These are phyloP conservation scores for Aspergillus luchuensis DNA, from an alignment of 2,329 filamentous ascomycete genomes.

Conservation along the genomic window DNA sequence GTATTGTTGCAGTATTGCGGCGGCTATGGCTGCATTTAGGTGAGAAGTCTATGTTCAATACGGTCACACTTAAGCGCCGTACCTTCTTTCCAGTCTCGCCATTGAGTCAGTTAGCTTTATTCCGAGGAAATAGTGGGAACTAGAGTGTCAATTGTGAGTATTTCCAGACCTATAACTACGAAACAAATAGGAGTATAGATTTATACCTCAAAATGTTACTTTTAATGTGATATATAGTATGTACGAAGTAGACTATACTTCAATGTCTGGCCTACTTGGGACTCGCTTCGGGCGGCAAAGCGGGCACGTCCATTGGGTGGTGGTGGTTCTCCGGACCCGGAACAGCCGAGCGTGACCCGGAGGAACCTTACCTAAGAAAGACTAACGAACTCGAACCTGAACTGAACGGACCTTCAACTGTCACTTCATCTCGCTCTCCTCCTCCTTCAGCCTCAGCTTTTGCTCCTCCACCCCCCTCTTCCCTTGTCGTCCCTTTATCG, in stretches of 20 bases:
- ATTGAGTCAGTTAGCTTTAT: no score
- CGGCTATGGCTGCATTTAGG: background rate
- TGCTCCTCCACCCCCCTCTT: slow-evolving; percentile 5
- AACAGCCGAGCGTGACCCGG: slow-evolving; percentile 3
- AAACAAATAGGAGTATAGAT: no score
- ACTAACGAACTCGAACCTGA: slow-evolving; percentile 4
- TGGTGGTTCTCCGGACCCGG: slow-evolving; percentile 13
- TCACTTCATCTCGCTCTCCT: slow-evolving; percentile 16
- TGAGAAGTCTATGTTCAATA: background rate
- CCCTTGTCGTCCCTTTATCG: slow-evolving; percentile 1
- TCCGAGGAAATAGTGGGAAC: no score
- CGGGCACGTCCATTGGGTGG: slow-evolving; percentile 29
- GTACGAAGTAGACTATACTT: no score
- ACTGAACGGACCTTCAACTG: slow-evolving; percentile 11
- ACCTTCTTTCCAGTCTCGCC: no score
- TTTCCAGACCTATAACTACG: no score
- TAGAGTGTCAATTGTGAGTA: no score
- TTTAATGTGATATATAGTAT: background rate
- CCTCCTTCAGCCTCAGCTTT: slow-evolving; percentile 13
- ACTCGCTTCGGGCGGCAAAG: slow-evolving; percentile 41
- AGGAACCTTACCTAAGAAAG: slow-evolving; percentile 8
- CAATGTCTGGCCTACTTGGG: slow-evolving; percentile 27
- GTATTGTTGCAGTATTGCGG: background rate
- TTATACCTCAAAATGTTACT: background rate
- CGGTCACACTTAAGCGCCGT: background rate